Percentiles rank a stretch among this genome's conserved stretches.
These are phyloP conservation scores for Tremellales sp. DNA, from an alignment of 1,284 basidiomycete species.

Conservation along the genomic window DNA sequence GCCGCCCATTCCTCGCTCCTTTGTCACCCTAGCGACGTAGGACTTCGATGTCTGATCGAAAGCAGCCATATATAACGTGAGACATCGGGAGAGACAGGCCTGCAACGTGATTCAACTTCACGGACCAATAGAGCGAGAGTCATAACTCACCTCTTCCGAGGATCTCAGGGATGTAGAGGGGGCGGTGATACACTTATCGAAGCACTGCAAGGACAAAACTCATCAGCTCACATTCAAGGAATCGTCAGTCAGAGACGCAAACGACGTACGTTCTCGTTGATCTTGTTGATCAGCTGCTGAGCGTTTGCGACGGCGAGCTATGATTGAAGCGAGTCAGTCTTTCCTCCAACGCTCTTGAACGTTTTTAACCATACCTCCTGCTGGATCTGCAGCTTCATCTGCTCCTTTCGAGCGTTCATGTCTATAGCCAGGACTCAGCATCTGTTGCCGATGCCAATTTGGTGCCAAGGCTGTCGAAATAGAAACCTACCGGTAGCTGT, in stretches of 20 bases:
- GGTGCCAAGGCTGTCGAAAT: neutral
- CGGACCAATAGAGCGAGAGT: neutral
- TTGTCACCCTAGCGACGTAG: slow-evolving; percentile 44
- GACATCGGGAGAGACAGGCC: slow-evolving; percentile 47
- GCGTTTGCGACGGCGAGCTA: slow-evolving; percentile 47
- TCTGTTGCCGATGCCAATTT: neutral
- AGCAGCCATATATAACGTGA: slow-evolving; percentile 48
- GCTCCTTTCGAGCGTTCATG: slow-evolving; percentile 45
- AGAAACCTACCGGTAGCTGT: slow-evolving; percentile 4
- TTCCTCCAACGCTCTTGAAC: neutral
- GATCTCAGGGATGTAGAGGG: slow-evolving; percentile 40
- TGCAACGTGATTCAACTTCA: slow-evolving; percentile 4
- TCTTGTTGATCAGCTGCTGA: slow-evolving; percentile 50
- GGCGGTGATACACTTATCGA: slow-evolving; percentile 45
- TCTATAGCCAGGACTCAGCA: slow-evolving; percentile 20
- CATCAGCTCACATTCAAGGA: too few species aligned
- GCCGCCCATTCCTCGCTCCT: slow-evolving; percentile 28
- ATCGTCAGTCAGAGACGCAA: neutral
- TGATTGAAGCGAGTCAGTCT: neutral
- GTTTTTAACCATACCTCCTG: slow-evolving; percentile 35
- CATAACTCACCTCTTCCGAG: slow-evolving; percentile 41
- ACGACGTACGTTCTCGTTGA: slow-evolving; percentile 48
- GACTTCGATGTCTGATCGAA: slow-evolving; percentile 48
- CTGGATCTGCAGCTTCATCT: slow-evolving; percentile 48
- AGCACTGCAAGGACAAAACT: slow-evolving; percentile 40